Conservation (phyloP, 129 eudicot species). For the Pseudognaphalium luteoalbum region DNA sequence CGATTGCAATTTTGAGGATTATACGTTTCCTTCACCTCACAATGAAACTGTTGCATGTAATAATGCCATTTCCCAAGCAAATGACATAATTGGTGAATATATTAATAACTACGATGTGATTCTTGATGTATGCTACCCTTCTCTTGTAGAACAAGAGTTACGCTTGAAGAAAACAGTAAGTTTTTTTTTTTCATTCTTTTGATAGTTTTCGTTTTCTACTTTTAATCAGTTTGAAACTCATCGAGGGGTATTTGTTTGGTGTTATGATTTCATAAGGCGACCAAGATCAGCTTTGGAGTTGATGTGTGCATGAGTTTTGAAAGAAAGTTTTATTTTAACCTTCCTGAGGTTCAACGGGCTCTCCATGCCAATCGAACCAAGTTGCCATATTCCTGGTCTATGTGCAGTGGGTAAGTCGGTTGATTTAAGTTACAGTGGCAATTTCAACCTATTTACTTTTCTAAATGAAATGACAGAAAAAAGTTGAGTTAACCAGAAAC, state of each 20-base stretch:
- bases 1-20: slow-evolving; percentile 82
- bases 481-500: neutral
- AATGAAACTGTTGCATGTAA: slow-evolving; percentile 61
- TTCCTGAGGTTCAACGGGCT: slow-evolving; percentile 94
- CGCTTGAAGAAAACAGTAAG: slow-evolving; percentile 67
- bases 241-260: neutral
- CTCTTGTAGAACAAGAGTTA: slow-evolving; percentile 88
- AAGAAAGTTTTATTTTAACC: slow-evolving; percentile 80
- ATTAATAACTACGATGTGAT: slow-evolving; percentile 81
- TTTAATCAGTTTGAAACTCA: neutral
- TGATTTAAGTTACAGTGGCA: neutral
- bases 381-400: slow-evolving; percentile 74
- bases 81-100: slow-evolving; percentile 64
- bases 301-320: slow-evolving; percentile 90
- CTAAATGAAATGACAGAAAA: neutral
- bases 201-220: neutral
- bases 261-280: slow-evolving; percentile 52
- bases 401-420: slow-evolving; percentile 82
- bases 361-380: slow-evolving; percentile 93
- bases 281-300: slow-evolving; percentile 78
- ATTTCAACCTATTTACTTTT: neutral
- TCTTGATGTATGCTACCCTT: slow-evolving; percentile 94
- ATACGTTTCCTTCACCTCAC: slow-evolving; percentile 73
- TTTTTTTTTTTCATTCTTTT: neutral
- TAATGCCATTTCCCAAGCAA: slow-evolving; percentile 61